These are phyloP conservation scores for Exophiala alcalophila DNA, from an alignment of 2,329 filamentous ascomycete genomes.

Conservation along the genomic window DNA sequence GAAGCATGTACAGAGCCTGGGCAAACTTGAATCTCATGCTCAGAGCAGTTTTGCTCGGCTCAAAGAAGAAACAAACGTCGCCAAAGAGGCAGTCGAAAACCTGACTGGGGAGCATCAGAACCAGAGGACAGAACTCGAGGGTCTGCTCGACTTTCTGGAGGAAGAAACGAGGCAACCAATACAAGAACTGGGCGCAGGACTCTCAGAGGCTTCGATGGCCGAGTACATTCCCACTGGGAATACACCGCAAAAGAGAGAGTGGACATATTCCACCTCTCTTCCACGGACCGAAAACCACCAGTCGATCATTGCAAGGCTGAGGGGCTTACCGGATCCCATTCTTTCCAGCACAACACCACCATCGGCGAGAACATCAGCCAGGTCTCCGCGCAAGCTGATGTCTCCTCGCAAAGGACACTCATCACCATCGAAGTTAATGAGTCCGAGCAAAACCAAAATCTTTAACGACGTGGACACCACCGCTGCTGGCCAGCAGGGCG, in stretches of 20 bases:
- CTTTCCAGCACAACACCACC: slow-evolving; percentile 17
- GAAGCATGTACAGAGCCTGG: slow-evolving; percentile 65
- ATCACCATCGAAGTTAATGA: slow-evolving; percentile 33
- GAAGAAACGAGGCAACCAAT: slow-evolving; percentile 20
- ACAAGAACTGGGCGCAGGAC: slow-evolving; percentile 60
- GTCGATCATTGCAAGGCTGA: slow-evolving; percentile 52
- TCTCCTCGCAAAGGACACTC: slow-evolving; percentile 27
- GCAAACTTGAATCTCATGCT: slow-evolving; percentile 51
- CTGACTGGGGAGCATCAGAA: slow-evolving; percentile 8
- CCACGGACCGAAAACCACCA: slow-evolving; percentile 70
- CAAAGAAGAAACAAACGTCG: slow-evolving; percentile 11
- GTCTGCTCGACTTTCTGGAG: slow-evolving; percentile 15
- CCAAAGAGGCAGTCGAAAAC: slow-evolving; percentile 12
- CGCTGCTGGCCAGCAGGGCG: slow-evolving; percentile 30
- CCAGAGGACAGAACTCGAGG: slow-evolving; percentile 16
- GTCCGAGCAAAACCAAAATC: slow-evolving; percentile 52
- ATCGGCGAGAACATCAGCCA: slow-evolving; percentile 32
- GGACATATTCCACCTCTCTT: slow-evolving; percentile 74
- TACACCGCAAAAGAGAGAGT: slow-evolving; percentile 77
- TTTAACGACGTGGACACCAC: slow-evolving; percentile 50
- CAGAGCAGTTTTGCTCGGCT: slow-evolving; percentile 14
- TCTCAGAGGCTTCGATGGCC: slow-evolving; percentile 62
- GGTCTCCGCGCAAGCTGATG: slow-evolving; percentile 28
- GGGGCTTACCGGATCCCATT: slow-evolving; percentile 38
- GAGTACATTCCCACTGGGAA: slow-evolving; percentile 84